Evolutionary conservation across 2,329 filamentous ascomycete genomes (phyloP), one percentile per base, ranked within the genome.

Genomic region (Ambrosiella xylebori): DNA sequence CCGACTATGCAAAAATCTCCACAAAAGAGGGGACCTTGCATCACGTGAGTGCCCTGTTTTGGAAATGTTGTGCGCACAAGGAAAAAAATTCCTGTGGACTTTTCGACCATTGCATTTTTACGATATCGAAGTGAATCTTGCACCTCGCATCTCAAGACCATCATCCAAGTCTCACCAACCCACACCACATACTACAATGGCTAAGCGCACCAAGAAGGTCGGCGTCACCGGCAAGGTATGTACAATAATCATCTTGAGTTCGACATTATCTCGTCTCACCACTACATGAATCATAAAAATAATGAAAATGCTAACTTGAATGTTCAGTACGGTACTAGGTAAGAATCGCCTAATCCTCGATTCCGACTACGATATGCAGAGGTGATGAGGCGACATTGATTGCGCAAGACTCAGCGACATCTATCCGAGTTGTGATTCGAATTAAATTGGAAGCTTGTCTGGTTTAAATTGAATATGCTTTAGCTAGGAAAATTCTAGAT

Each of bases 161-260:
- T 54, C 56, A 57, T 47, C 54, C 15, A 53, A 57, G 57, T 59
- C 59, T 61, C 49, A 54, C 54, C 59, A 47, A 58, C 54, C 57
- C 57, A 68, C 72, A 71, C 41, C 59, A 60, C 52, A 60, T 47
- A 75, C 74, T 80, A 88, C 84, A 76, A 93, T 93, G 86, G 88
- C 87, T 74, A 91, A 93, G 83, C 84, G 88, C 80, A 94, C 88
- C 66, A 94, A 74, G 86, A 94, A 95, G 86, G 89, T 95, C 84
- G 88, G 88, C 75, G 90, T 96, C 75, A 96, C 91, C 80, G 88
- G 63, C 57, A 61, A 61, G 56, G 71, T 73, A 69, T 62, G 71
- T 73, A 68, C 59, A 37, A 39, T 27, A 56, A 61, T 36, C 12
- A 44, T 39, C 47, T 40, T 27, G 15, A 54, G 38, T 41, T 36